Conservation (phyloP, 176 grass and related monocot species). For the Avena eriantha region DNA sequence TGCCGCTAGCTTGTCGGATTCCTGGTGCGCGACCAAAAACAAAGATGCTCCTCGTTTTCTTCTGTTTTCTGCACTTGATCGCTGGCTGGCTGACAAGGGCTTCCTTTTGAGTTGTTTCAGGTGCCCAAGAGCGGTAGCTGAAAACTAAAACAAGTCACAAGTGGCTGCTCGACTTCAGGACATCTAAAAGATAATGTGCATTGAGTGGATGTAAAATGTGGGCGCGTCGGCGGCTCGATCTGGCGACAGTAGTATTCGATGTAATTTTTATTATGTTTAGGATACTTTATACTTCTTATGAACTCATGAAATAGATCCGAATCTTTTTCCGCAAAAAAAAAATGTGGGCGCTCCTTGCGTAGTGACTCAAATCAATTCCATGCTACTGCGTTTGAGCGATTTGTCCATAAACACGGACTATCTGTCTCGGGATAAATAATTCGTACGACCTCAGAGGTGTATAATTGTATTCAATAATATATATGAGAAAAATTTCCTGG, state of each 20-base stretch:
- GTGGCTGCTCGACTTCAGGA: background rate
- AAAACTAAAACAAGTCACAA: background rate
- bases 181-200: no score
- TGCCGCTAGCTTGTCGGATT: constrained; percentile 67
- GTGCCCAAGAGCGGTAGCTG: constrained; percentile 31
- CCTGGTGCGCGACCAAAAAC: constrained; percentile 44
- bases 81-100: background rate
- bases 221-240: no score
- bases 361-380: background rate
- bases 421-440: background rate
- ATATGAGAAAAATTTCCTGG: no score
- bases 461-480: no score
- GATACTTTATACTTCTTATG: no score
- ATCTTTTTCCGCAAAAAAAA: no score
- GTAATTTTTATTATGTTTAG: no score
- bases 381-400: background rate
- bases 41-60: background rate
- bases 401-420: background rate
- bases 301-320: no score
- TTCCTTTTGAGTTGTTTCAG: constrained; percentile 42
- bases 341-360: background rate
- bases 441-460: background rate
- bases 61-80: background rate
- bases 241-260: no score
- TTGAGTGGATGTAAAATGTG: background rate